Evolutionary conservation across 2,329 filamentous ascomycete genomes (phyloP).

Genomic region (Hypoxylon sp.): DNA sequence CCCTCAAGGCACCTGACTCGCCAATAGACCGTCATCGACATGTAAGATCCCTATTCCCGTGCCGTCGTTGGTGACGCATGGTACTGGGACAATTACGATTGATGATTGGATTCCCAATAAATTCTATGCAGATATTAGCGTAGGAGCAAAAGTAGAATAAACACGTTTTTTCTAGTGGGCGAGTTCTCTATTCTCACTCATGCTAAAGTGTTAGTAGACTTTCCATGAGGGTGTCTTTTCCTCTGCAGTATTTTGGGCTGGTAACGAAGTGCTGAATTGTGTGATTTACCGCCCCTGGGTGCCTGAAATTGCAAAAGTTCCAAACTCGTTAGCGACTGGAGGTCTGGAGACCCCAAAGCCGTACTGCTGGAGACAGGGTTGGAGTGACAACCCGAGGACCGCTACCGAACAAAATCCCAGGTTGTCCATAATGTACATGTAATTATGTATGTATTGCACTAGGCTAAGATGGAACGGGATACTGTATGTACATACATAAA

Average conservation of each 20-base stretch:
- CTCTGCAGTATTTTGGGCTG: slow-evolving; percentile 2
- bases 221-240: not conserved
- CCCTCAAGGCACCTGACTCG: slow-evolving; percentile 35
- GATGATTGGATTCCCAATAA: slow-evolving; percentile 43
- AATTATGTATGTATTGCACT: slow-evolving; percentile 1
- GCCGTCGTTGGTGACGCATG: slow-evolving; percentile 41
- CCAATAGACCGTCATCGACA: slow-evolving; percentile 41
- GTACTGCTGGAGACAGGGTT: slow-evolving; percentile 30
- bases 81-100: slow-evolving; percentile 36
- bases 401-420: slow-evolving; percentile 28
- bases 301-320: slow-evolving; percentile 40
- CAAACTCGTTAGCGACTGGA: slow-evolving; percentile 27
- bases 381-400: slow-evolving; percentile 33
- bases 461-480: slow-evolving; percentile 25
- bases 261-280: slow-evolving; percentile 34
- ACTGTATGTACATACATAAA: slow-evolving; percentile 13
- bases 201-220: not conserved
- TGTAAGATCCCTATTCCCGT: slow-evolving; percentile 45
- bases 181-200: slow-evolving; percentile 1
- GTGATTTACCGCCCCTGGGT: slow-evolving; percentile 24
- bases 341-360: slow-evolving; percentile 28
- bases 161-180: slow-evolving; percentile 40
- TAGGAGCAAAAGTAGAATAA: slow-evolving; percentile 28
- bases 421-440: not conserved
- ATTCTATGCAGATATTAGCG: slow-evolving; percentile 42